These are phyloP conservation scores for Starmerella sp. DNA, from an alignment of 805 yeast genomes.

Conservation along the genomic window DNA sequence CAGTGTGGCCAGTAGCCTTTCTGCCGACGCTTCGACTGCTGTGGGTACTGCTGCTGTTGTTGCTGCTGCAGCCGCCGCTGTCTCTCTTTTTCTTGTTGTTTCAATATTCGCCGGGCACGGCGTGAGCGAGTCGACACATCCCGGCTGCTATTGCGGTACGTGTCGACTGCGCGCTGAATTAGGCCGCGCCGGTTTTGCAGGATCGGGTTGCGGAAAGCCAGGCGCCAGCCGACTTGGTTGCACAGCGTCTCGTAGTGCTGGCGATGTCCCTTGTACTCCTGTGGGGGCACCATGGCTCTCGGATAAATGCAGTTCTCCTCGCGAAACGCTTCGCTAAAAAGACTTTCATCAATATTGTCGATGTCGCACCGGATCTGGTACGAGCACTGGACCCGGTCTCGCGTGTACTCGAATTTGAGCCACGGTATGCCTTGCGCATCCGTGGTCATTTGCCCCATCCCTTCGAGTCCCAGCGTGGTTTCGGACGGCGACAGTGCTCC, in stretches of 20 bases:
- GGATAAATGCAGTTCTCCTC: slow-evolving; percentile 39
- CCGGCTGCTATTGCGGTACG: slow-evolving; percentile 40
- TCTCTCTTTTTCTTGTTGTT: slow-evolving; percentile 2
- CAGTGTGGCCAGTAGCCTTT: background rate
- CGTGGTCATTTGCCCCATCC: background rate
- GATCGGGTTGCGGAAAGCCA: slow-evolving; percentile 35
- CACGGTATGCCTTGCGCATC: slow-evolving; percentile 19
- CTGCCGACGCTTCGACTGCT: background rate
- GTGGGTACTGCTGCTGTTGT: background rate
- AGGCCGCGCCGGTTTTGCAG: slow-evolving; percentile 38
- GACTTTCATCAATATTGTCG: slow-evolving; percentile 22
- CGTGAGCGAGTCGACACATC: slow-evolving; percentile 36
- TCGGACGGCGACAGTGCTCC: background rate
- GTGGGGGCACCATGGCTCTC: slow-evolving; percentile 36
- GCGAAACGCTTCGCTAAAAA: slow-evolving; percentile 29
- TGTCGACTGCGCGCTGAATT: slow-evolving; percentile 42
- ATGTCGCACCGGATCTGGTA: slow-evolving; percentile 31
- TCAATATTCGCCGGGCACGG: slow-evolving; percentile 32
- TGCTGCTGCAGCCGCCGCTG: background rate
- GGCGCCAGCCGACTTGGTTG: slow-evolving; percentile 41
- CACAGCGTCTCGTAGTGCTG: slow-evolving; percentile 38
- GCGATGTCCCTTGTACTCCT: slow-evolving; percentile 37
- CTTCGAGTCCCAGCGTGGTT: background rate
- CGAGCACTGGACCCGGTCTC: slow-evolving; percentile 24
- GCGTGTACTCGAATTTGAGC: slow-evolving; percentile 30